Percentiles rank a stretch among this genome's conserved stretches.
Evolutionary conservation across 176 grass and related monocot species (phyloP).

Genomic region (Canna indica): DNA sequence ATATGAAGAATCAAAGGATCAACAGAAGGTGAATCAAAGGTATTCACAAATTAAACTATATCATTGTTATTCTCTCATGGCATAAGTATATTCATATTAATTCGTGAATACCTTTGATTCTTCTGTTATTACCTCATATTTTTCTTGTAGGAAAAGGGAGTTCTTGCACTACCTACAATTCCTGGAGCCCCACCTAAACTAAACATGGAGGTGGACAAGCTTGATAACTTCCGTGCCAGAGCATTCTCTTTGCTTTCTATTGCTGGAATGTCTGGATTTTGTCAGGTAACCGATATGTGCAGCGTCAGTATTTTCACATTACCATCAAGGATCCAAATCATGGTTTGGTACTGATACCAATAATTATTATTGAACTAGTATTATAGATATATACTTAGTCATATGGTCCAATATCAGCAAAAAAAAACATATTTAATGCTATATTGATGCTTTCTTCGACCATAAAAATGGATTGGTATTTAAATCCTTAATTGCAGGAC

Average conservation of each 20-base stretch:
- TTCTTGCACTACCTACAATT: constrained; percentile 72
- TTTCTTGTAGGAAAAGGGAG: constrained; percentile 34
- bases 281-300: constrained; percentile 41
- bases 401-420: too few species aligned
- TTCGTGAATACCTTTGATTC: neutral
- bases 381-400: too few species aligned
- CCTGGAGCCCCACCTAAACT: constrained; percentile 69
- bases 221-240: constrained; percentile 43
- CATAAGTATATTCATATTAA: too few species aligned
- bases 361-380: too few species aligned
- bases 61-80: too few species aligned
- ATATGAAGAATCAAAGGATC: too few species aligned
- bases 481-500: too few species aligned
- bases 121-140: neutral
- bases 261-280: constrained; percentile 66
- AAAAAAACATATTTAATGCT: too few species aligned
- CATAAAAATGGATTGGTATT: too few species aligned
- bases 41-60: too few species aligned
- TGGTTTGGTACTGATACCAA: neutral
- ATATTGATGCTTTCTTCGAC: too few species aligned
- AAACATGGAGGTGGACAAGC: constrained; percentile 30
- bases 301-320: neutral
- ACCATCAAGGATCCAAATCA: neutral
- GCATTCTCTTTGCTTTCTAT: constrained; percentile 82
- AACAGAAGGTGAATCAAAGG: too few species aligned